phyloP scores from a whole-genome alignment of 2,329 filamentous ascomycete genomes.

The Juglanconis sp. region DNA sequence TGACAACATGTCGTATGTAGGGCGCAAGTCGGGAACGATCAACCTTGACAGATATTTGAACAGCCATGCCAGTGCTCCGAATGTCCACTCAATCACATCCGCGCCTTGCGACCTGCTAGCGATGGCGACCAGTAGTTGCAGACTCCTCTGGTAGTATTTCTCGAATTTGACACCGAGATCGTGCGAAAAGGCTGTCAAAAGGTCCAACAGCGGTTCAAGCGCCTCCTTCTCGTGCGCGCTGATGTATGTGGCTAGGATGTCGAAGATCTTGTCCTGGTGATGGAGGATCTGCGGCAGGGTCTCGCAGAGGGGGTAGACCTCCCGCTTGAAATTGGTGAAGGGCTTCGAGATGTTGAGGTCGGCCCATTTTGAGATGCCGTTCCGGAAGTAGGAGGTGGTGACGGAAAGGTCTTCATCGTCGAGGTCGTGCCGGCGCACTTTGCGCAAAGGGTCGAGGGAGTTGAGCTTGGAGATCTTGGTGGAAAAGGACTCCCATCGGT shows the following conservation, averaged over 20 bases:
- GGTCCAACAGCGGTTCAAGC: constrained; percentile 79
- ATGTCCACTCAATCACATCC: constrained; percentile 96
- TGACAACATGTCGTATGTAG: constrained; percentile 78
- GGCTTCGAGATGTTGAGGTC: constrained; percentile 85
- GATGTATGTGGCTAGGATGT: constrained; percentile 71
- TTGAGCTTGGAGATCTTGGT: constrained; percentile 87
- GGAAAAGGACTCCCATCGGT: constrained; percentile 89
- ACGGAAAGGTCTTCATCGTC: constrained; percentile 73
- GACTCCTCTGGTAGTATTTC: constrained; percentile 74
- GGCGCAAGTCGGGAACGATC: constrained; percentile 78
- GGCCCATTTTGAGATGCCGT: constrained; percentile 80
- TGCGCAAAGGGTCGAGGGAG: constrained; percentile 84
- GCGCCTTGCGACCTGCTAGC: constrained; percentile 74
- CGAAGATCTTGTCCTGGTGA: constrained; percentile 83
- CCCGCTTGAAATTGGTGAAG: constrained; percentile 74
- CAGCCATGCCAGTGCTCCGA: constrained; percentile 87
- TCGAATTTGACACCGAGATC: constrained; percentile 86
- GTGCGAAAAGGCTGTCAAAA: constrained; percentile 92
- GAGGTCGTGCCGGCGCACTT: constrained; percentile 79
- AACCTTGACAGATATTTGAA: constrained; percentile 96
- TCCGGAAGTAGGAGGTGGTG: constrained; percentile 82
- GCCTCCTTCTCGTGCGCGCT: constrained; percentile 73
- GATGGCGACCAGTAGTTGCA: constrained; percentile 73
- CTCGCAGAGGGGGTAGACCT: constrained; percentile 76
- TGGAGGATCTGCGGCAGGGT: constrained; percentile 89